A percentile compares a stretch with the other conserved stretches of the same genome.
Evolutionary conservation across 768 basidiomycete genomes (phyloP).

Genomic region (Boletus eberwhitei): DNA sequence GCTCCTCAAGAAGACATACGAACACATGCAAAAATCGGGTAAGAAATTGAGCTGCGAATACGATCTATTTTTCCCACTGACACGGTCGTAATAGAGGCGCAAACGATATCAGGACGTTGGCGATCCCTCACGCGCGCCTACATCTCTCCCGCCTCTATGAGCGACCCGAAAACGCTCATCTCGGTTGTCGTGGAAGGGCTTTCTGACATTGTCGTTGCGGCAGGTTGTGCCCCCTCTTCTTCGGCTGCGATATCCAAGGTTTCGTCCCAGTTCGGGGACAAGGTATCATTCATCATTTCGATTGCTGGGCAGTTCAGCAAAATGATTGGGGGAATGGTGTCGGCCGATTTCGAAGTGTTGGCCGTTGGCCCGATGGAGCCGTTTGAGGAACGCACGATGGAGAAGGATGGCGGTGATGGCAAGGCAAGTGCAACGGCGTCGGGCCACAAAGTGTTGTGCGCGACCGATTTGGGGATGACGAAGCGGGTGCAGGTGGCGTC

Average conservation of each 20-base stretch:
- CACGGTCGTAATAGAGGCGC: neutral
- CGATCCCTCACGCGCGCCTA: constrained; percentile 4
- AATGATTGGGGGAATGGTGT: constrained; percentile 4
- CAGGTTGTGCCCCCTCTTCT: neutral
- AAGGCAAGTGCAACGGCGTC: neutral
- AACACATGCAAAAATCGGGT: constrained; percentile 3
- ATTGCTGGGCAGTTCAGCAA: constrained; percentile 3
- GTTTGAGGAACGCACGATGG: constrained; percentile 12
- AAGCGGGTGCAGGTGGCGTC: constrained; percentile 1
- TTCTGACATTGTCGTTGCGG: constrained; percentile 8
- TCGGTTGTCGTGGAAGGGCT: neutral
- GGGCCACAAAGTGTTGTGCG: constrained; percentile 10
- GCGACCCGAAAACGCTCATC: neutral
- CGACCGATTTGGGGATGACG: constrained; percentile 13
- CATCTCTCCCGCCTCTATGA: neutral
- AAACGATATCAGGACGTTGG: constrained; percentile 6
- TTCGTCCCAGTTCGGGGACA: neutral
- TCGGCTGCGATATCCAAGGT: neutral
- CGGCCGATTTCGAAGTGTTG: constrained; percentile 8
- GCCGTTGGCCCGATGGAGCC: neutral
- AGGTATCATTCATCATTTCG: constrained; percentile 1
- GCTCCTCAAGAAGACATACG: constrained; percentile 1
- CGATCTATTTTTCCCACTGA: neutral
- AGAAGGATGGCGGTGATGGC: constrained; percentile 2
- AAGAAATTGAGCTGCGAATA: neutral